Evolutionary conservation across 2,329 filamentous ascomycete species (phyloP), one percentile per base, ranked within the genome.

Genomic region (Neonectria neomacrospora): DNA sequence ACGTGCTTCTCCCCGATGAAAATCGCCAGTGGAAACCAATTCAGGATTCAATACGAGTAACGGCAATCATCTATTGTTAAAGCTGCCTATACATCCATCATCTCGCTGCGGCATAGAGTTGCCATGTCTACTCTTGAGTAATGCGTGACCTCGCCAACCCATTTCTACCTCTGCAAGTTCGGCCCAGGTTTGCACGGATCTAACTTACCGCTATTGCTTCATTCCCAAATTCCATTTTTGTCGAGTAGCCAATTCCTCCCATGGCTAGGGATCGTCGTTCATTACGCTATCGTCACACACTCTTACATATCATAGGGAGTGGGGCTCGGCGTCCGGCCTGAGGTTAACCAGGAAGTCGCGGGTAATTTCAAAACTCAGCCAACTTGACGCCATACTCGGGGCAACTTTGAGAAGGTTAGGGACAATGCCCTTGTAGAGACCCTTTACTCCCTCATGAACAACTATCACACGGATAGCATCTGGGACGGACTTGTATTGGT

Each of bases 311-410:
- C 64, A 76, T 58, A 77, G 55, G 37, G 68, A 65, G 39, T 70
- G 67, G 51, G 72, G 63, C 55, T 73, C 73, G 28, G 68, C 75
- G 26, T 82, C 81, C 1, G 83, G 80, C 63, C 85, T 85, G 30
- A 94, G 76, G 20, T 81, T 82, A 61, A 96, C 82, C 42, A 98
- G 81, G 75, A 96, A 91, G 79, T 99, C 96, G 68, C 96, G 88
- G 9, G 93, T 95, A 76, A 98, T 82, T 80, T 99, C 96, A 76
- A 97, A 99, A 79, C 94, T 97, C 65, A 98, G 87, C 95, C 96
- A 99, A 79, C 93, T 97, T 72, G 94, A 96, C 16, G 96, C 96
- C 95, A 99, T 99, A 77, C 94, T 98, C 3, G 96, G 96, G 8
- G 96, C 95, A 16, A 99, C 96, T 80, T 99, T 99, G 65, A 99